Percentiles rank a stretch among this genome's conserved stretches.
Conservation (phyloP, 805 yeast genomes). For the Cyberlindnera maclurae region DNA sequence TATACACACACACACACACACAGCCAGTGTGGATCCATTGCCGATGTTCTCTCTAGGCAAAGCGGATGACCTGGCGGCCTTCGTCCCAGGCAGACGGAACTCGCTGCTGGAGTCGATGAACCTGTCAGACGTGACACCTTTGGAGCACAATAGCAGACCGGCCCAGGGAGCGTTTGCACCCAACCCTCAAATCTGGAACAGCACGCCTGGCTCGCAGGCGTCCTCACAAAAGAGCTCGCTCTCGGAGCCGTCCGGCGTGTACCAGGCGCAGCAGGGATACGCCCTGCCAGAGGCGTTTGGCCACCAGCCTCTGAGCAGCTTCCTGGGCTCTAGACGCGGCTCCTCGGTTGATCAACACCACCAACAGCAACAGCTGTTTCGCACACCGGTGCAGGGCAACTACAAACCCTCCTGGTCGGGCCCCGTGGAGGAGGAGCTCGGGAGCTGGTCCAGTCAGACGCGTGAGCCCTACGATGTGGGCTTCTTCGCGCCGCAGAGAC, state of each 20-base stretch:
- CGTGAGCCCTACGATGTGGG: neutral
- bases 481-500: conserved; percentile 1
- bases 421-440: too few relatives aligned
- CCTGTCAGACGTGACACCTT: conserved; percentile 3
- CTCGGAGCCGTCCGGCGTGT: neutral
- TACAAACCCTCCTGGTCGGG: neutral
- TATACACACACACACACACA: too few relatives aligned
- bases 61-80: neutral
- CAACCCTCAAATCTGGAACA: conserved; percentile 4
- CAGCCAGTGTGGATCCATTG: too few relatives aligned
- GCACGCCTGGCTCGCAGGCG: neutral
- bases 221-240: neutral
- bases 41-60: conserved; percentile 1
- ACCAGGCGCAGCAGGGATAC: neutral
- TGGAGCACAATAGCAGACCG: neutral
- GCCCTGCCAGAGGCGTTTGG: too few relatives aligned
- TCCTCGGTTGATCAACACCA: conserved; percentile 8
- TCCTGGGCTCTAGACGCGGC: conserved; percentile 13
- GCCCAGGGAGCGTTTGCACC: conserved; percentile 5
- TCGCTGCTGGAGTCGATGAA: conserved; percentile 4
- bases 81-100: conserved; percentile 2
- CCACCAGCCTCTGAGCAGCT: neutral
- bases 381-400: neutral
- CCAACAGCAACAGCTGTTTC: neutral
- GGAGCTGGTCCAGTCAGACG: neutral